Base-by-base conservation (phyloP, 352 stramenopile species). In the Saprolegnia diclina region DNA sequence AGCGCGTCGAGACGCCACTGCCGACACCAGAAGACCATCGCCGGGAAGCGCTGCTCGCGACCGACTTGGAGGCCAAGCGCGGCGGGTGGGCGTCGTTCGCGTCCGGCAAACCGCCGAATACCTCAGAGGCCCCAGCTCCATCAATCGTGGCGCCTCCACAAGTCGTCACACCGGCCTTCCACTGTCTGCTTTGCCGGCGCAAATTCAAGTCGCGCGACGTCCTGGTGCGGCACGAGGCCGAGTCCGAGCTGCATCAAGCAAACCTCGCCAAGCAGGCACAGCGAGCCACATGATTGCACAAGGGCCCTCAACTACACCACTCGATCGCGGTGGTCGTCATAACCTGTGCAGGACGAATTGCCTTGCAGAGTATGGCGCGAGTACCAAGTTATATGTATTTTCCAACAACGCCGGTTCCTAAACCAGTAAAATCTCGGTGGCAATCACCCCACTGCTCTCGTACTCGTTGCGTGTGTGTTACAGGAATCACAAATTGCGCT, bases 161-260 rank as follows among this genome's bases (percentile, higher is more conserved):
- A 5, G 19, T 29, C 21, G 5, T 29, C 5, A 16, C 22, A 65
- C 21, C 72, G n/a, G 73, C 87, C 76, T 48, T 48, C 3, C 52
- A 59, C 74, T 93, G 85, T 62, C 64, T 87, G 56, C 50, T 92
- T 11, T 94, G 85, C 52, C 77, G 82, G 0, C 82, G 85, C 24
- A 89, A 90, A 56, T 94, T 94, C 46, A 67, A 73, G n/a, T 77
- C 56, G 19, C 13, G 44, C 2, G 74, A 71, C 16, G 78, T 78
- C 4, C 75, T 90, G 9, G 14, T 35, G 18, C 82, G 81, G 0
- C 85, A 94, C 67, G 71, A 90, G 66, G 35, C 73, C 9, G 42
- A 80, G 5, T 94, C 85, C 0, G 74, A 73, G 22, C 74, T 94
- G 14, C 83, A 91, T 56, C 22, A 69, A 22, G 55, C 64, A 1